These are phyloP conservation scores for Ustilago loliicola DNA, from an alignment of 1,284 basidiomycete species.

Conservation along the genomic window DNA sequence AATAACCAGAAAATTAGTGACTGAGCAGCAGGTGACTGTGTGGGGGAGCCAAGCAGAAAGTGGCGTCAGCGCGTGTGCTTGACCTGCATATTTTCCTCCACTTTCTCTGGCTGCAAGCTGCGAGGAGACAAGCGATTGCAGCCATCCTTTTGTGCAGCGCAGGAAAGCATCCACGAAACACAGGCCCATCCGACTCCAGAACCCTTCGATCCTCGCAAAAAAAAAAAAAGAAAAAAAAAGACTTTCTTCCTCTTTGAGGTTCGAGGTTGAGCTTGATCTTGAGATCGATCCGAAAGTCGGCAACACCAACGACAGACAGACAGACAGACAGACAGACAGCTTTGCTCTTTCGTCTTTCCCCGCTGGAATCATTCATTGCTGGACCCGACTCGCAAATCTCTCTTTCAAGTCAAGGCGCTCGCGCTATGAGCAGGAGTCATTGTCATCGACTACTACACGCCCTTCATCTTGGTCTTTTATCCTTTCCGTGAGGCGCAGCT, in stretches of 20 bases:
- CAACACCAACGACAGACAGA: no score
- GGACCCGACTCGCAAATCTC: no score
- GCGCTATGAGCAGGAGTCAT: no score
- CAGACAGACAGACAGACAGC: no score
- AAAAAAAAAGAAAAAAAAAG: no score
- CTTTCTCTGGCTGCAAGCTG: neutral
- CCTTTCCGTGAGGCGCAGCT: neutral
- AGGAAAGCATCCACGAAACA: neutral
- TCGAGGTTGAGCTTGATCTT: neutral
- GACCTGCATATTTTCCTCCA: neutral
- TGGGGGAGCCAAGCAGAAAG: slow-evolving; percentile 4
- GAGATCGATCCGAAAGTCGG: neutral
- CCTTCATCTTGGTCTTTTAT: no score
- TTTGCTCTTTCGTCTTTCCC: no score
- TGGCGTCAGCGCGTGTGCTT: slow-evolving; percentile 5
- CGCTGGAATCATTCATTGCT: no score
- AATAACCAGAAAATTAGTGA: neutral
- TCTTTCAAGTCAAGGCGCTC: no score
- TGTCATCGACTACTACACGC: no score
- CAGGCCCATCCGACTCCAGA: neutral
- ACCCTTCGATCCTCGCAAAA: slow-evolving; percentile 5
- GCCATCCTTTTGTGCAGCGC: no score
- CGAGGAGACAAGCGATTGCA: slow-evolving; percentile 1
- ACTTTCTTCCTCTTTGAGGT: neutral
- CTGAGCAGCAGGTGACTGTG: slow-evolving; percentile 6